A percentile compares a stretch with the other conserved stretches of the same genome.
These are phyloP conservation scores for Erodium trifolium DNA, from an alignment of 441 rosid species.

Conservation along the genomic window DNA sequence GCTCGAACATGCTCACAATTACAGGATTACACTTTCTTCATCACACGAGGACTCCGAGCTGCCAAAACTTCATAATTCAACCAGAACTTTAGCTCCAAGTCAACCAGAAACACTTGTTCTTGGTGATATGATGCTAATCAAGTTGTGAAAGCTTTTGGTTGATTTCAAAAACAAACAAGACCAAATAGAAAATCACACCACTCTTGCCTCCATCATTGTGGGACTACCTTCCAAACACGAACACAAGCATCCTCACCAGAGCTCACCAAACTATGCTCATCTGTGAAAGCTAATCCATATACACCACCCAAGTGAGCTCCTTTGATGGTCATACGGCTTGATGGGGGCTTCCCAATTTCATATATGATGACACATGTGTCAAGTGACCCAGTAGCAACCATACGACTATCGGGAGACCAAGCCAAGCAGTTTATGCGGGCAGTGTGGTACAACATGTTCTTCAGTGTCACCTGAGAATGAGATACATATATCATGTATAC, in stretches of 20 bases:
- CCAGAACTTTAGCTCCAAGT: background rate
- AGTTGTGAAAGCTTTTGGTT: too few relatives aligned
- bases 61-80: background rate
- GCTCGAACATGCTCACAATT: background rate
- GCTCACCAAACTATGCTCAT: slow-evolving; percentile 56
- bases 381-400: slow-evolving; percentile 90
- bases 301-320: slow-evolving; percentile 95
- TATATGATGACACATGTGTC: slow-evolving; percentile 82
- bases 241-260: slow-evolving; percentile 98
- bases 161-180: background rate
- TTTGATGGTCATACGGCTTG: slow-evolving; percentile 66
- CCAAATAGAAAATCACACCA: background rate
- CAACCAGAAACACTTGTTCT: background rate
- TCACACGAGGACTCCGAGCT: background rate
- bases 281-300: slow-evolving; percentile 73
- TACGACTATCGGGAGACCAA: slow-evolving; percentile 78
- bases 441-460: slow-evolving; percentile 88
- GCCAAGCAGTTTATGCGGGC: slow-evolving; percentile 97
- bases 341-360: slow-evolving; percentile 72
- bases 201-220: slow-evolving; percentile 25
- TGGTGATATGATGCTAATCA: background rate
- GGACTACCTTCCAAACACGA: slow-evolving; percentile 64
- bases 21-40: slow-evolving; percentile 2
- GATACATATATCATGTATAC: background rate
- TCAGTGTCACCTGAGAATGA: slow-evolving; percentile 54